These are phyloP conservation scores for Rauvolfia tetraphylla DNA, from an alignment of 257 asterid genomes.

Conservation along the genomic window DNA sequence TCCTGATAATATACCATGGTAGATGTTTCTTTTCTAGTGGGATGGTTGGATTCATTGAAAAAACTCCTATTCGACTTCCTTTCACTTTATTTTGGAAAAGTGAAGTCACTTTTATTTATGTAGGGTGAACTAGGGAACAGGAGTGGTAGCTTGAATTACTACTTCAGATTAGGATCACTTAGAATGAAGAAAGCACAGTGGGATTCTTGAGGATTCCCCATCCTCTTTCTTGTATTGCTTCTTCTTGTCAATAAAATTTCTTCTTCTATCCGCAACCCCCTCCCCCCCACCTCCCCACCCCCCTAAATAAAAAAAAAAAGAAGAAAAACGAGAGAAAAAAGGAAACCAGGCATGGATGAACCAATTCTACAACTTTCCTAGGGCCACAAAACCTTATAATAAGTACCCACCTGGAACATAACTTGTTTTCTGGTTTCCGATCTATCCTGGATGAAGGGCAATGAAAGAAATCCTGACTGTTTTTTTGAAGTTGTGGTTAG, in stretches of 20 bases:
- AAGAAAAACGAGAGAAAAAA: neutral
- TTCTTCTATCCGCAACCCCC: neutral
- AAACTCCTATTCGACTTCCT: neutral
- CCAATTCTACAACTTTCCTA: neutral
- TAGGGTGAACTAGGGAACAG: neutral
- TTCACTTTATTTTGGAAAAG: constrained; percentile 3
- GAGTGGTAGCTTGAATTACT: neutral
- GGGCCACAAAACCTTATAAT: neutral
- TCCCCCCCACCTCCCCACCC: too few relatives aligned
- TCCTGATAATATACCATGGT: neutral
- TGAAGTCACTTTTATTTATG: neutral
- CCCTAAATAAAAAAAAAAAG: neutral
- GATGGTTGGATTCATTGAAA: neutral
- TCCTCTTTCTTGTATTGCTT: neutral
- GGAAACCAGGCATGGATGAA: neutral
- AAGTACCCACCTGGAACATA: neutral
- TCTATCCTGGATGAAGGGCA: neutral
- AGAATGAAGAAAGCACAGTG: neutral
- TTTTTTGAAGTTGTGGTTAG: neutral
- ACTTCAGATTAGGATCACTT: neutral
- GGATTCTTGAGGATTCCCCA: neutral
- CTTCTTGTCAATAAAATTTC: neutral
- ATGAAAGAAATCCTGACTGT: constrained; percentile 2
- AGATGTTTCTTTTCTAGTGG: neutral
- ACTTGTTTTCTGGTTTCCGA: neutral